Evolutionary conservation across 164 flowering plant species (phyloP), one percentile per base, ranked within the genome.

Genomic region (Stephania yunnanensis): DNA sequence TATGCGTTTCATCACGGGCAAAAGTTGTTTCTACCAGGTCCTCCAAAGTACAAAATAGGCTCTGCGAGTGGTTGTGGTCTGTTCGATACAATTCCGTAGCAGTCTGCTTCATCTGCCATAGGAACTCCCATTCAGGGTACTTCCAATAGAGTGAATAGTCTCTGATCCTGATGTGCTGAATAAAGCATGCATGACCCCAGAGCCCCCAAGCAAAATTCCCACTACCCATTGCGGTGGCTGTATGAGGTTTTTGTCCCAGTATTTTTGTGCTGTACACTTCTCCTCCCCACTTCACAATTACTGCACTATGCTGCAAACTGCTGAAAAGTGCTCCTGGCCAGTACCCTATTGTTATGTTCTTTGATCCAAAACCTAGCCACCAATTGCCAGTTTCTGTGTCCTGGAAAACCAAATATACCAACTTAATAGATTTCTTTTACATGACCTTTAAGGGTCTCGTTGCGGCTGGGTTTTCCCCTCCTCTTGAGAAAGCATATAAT

Each of bases 221-320:
- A 76, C 71, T 87, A 1, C 88, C 89, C 89, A 88, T 88, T 0
- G 22, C 82, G 10, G 91, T 82, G 25, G 61, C 15, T 1, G 91
- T 88, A 71, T 87, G 91, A 12, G 84, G 85, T 31, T 71, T 9
- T 5, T 22, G 9, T 55, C 29, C 50, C 75, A 80, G 79, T 12
- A 84, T 17, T 53, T 65, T 83, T 19, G 82, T 4, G 77, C 90
- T 87, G 70, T 83, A 82, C 2, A 89, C 88, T 77, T 87, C 89
- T 12, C 88, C 90, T 77, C 92, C 90, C 87, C 87, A 87, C 22
- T 83, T 77, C 10, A 81, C 87, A 0, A 29, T 19, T 68, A 72
- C 68, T 68, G 87, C 88, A 55, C 29, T 67, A 19, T 70, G 65
- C 2, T 9, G 70, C 22, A 86, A 68, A 7, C 0, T 9, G 4